phyloP scores from a whole-genome alignment of 306 rosid species.

The Psophocarpus tetragonolobus region DNA sequence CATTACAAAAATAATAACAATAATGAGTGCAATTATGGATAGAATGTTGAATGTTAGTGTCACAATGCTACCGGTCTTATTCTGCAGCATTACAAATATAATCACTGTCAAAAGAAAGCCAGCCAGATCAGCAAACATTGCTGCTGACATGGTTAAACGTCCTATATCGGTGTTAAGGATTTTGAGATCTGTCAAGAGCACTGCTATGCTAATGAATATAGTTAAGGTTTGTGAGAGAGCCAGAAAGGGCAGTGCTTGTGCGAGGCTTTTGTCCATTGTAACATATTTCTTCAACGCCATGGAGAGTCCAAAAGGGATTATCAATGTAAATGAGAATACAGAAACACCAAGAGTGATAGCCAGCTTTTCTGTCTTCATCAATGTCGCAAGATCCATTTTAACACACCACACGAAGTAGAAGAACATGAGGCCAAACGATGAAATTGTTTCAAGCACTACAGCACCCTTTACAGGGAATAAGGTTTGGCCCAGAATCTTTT shows the following conservation, averaged over 20 bases:
- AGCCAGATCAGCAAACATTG: constrained; percentile 45
- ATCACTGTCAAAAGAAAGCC: constrained; percentile 21
- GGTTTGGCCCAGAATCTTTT: not conserved
- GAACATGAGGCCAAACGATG: constrained; percentile 51
- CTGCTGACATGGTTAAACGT: constrained; percentile 49
- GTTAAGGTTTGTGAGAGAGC: constrained; percentile 47
- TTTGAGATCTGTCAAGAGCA: constrained; percentile 57
- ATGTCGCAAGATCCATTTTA: constrained; percentile 38
- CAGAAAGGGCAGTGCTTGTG: constrained; percentile 27
- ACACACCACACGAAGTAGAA: constrained; percentile 52
- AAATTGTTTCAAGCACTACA: constrained; percentile 42
- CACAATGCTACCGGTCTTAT: not conserved
- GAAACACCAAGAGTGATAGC: constrained; percentile 44
- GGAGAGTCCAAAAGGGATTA: constrained; percentile 15
- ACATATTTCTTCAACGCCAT: not conserved
- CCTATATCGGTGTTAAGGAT: constrained; percentile 61
- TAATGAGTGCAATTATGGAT: constrained; percentile 11
- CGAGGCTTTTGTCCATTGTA: constrained; percentile 24
- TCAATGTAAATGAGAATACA: constrained; percentile 31
- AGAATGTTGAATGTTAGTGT: not conserved
- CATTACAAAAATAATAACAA: constrained; percentile 13
- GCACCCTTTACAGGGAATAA: constrained; percentile 52
- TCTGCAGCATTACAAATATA: constrained; percentile 15
- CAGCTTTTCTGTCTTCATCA: constrained; percentile 48
- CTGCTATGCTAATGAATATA: constrained; percentile 44